Conservation (phyloP, 2,329 filamentous ascomycete species). For the Botrytis squamosa region DNA sequence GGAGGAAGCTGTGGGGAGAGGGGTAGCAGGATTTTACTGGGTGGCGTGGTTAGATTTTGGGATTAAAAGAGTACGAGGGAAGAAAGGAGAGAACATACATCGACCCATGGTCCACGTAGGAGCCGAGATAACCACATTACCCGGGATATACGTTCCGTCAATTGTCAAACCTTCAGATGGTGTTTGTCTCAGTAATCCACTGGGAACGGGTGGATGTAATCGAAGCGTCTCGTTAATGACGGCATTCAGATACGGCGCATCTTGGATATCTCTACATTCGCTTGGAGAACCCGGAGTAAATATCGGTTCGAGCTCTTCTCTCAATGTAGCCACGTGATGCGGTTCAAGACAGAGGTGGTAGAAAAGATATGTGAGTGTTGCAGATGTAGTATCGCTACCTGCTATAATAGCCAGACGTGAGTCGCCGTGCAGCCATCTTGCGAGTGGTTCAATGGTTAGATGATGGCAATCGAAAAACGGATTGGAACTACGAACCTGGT, state of each 20-base stretch:
- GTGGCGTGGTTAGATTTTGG: not conserved
- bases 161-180: slow-evolving; percentile 39
- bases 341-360: slow-evolving; percentile 36
- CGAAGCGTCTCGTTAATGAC: slow-evolving; percentile 30
- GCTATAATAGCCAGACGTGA: slow-evolving; percentile 40
- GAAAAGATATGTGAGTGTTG: slow-evolving; percentile 44
- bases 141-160: slow-evolving; percentile 23
- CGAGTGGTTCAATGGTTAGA: too few relatives aligned
- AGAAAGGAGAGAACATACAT: slow-evolving; percentile 14
- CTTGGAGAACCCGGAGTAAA: slow-evolving; percentile 21
- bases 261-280: slow-evolving; percentile 17
- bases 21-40: slow-evolving; percentile 20
- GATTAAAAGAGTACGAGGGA: too few relatives aligned
- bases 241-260: slow-evolving; percentile 24
- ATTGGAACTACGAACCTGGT: not conserved
- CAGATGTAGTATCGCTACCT: slow-evolving; percentile 46
- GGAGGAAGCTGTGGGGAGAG: slow-evolving; percentile 35
- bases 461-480: not conserved
- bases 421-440: slow-evolving; percentile 28
- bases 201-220: slow-evolving; percentile 24
- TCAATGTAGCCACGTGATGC: slow-evolving; percentile 20
- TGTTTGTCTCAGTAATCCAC: slow-evolving; percentile 39
- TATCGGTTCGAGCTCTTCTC: slow-evolving; percentile 24
- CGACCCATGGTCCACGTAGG: slow-evolving; percentile 24
- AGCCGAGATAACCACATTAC: slow-evolving; percentile 22